Percentiles rank a stretch among this genome's conserved stretches.
Conservation (phyloP, 139 green algal species). For the Ettlia oleoabundans region DNA sequence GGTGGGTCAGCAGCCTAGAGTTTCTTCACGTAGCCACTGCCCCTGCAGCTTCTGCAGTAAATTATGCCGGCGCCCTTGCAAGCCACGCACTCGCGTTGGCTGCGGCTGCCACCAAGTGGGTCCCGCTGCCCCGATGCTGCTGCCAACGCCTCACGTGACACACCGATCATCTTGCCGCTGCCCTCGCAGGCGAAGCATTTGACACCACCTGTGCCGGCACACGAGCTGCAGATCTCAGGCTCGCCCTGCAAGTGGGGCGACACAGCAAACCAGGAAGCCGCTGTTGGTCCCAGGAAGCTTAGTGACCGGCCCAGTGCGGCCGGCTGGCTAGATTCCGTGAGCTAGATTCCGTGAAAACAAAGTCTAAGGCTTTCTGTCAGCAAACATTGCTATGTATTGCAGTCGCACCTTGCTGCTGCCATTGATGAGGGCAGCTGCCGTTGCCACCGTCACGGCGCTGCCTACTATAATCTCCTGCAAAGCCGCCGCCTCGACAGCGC, state of each 20-base stretch:
- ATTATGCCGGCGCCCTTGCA: constrained; percentile 33
- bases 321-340: background rate
- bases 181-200: constrained; percentile 58
- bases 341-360: background rate
- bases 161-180: constrained; percentile 32
- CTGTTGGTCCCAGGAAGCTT: background rate
- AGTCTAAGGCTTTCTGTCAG: no score
- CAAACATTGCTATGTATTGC: background rate
- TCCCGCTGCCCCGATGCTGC: background rate
- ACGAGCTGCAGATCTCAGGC: constrained; percentile 45
- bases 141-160: constrained; percentile 4
- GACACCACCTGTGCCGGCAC: constrained; percentile 49
- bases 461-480: constrained; percentile 66
- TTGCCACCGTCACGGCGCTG: constrained; percentile 47
- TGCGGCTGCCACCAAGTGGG: background rate
- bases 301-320: background rate
- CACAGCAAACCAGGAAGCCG: background rate
- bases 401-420: constrained; percentile 22
- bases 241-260: constrained; percentile 47
- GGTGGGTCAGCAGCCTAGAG: background rate
- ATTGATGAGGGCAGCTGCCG: constrained; percentile 46
- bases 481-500: background rate
- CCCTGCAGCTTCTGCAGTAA: constrained; percentile 27
- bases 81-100: constrained; percentile 28
- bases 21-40: constrained; percentile 1